These are phyloP conservation scores for Quaeritorhiza haematococci DNA, from an alignment of 371 early-diverging fungal species.

Conservation along the genomic window DNA sequence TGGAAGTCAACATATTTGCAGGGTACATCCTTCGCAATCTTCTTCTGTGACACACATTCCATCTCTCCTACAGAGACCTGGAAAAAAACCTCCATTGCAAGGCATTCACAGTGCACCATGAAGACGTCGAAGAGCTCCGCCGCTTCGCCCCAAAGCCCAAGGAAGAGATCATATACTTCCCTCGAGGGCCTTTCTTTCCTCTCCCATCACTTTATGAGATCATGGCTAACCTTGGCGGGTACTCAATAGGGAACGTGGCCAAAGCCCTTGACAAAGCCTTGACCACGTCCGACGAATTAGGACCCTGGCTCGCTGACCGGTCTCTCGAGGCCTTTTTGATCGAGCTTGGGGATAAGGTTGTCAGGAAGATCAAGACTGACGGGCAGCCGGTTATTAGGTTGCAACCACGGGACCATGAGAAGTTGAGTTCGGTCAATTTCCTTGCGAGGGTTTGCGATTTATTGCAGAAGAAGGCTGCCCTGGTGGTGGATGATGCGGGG, in stretches of 20 bases:
- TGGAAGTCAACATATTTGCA: background rate
- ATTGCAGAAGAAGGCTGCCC: background rate
- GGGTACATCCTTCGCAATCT: background rate
- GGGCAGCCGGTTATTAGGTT: no score
- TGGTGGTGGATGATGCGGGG: no score
- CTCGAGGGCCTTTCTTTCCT: conserved; percentile 38
- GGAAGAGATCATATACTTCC: conserved; percentile 44
- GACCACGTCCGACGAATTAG: conserved; percentile 34
- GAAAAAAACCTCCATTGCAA: conserved; percentile 61
- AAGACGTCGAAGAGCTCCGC: conserved; percentile 30
- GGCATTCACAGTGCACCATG: conserved; percentile 65
- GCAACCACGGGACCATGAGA: no score
- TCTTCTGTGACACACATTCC: no score
- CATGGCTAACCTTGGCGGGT: no score
- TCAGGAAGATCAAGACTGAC: no score
- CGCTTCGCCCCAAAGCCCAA: conserved; percentile 39
- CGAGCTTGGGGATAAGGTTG: no score
- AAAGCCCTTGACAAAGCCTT: conserved; percentile 31
- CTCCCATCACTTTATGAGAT: no score
- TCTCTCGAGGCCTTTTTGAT: conserved; percentile 40
- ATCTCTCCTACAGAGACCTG: conserved; percentile 49
- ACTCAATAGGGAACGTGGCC: conserved; percentile 33
- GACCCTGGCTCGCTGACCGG: conserved; percentile 63
- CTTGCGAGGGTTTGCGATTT: background rate
- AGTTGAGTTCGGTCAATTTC: no score